A percentile compares a stretch with the other conserved stretches of the same genome.
Evolutionary conservation across 257 asterid species (phyloP).

Genomic region (Solanum okadae): DNA sequence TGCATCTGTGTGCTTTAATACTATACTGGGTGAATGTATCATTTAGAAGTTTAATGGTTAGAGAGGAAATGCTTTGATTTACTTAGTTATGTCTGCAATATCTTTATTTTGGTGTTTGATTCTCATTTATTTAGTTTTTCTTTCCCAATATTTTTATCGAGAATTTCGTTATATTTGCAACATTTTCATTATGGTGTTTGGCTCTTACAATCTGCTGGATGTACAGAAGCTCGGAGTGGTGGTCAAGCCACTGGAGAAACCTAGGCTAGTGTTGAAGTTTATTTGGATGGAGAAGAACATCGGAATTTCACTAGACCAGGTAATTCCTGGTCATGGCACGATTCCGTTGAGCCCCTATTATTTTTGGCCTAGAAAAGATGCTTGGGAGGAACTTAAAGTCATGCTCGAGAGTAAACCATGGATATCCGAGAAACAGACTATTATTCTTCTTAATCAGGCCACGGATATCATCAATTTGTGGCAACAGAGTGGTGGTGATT

Average conservation of each 20-base stretch:
- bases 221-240: conserved; percentile 32
- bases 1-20: not conserved
- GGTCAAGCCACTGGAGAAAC: conserved; percentile 36
- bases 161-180: not conserved
- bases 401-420: conserved; percentile 31
- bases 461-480: conserved; percentile 36
- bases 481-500: conserved; percentile 34
- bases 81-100: not conserved
- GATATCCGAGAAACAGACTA: conserved; percentile 26
- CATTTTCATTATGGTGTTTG: not conserved
- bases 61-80: not conserved
- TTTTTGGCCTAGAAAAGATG: conserved; percentile 44
- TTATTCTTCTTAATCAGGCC: conserved; percentile 40
- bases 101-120: not conserved
- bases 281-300: conserved; percentile 39
- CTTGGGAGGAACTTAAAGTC: conserved; percentile 36
- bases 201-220: not conserved
- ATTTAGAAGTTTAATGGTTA: not conserved
- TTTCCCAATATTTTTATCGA: not conserved
- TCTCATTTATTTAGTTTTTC: not conserved
- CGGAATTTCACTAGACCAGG: conserved; percentile 37
- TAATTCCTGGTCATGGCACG: conserved; percentile 33
- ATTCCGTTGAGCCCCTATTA: conserved; percentile 37
- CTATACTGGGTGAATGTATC: not conserved
- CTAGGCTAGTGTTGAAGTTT: conserved; percentile 33